Base-by-base conservation (phyloP, 805 yeast species). In the Yarrowia divulgata region DNA sequence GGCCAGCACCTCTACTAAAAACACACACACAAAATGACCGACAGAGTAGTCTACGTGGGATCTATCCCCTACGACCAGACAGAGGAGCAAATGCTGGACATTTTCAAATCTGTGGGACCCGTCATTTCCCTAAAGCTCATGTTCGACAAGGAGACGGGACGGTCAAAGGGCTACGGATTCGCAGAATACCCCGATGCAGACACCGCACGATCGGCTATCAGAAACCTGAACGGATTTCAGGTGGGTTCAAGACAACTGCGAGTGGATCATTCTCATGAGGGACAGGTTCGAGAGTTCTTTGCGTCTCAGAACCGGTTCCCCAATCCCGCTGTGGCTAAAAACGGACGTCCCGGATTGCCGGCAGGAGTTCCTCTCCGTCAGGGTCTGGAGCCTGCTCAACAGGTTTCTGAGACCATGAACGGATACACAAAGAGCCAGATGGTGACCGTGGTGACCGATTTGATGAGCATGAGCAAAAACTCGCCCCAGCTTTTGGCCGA, bases 31-130 rank as follows among this genome's bases (percentile, higher is more conserved):
- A 34, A n/a, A 18, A 66, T 54, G 62, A 40, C 73, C 18, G 73
- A 71, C 37, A 71, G 73, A 74, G 85, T 85, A 42, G 89, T 92
- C 2, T 90, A 90, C 74, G 85, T 93, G 50, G 97, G 97, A 3
- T 89, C 91, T 16, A 90, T 94, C 46, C 98, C 98, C 0, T 92
- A 88, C 76, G 98, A 94, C 75, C 92, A 90, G 75, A 90, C 97
- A 0, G 98, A 94, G 77, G 97, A 92, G 74, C 98, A 93, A 77
- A 89, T 94, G n/a, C 79, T 86, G 73, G 97, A 91, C 72, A 86
- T 94, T 14, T 96, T 97, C 71, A 82, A 84, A 69, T 88, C 96
- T 1, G 95, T 91, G 1, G 98, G 98, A 0, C 97, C 98, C 0
- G 94, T 94, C 1, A 84, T 85, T 34, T 86, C 85, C 69, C 81